Evolutionary conservation across 1,139 yeast genomes (phyloP).

Genomic region (Yamadazyma atmosphaerica): DNA sequence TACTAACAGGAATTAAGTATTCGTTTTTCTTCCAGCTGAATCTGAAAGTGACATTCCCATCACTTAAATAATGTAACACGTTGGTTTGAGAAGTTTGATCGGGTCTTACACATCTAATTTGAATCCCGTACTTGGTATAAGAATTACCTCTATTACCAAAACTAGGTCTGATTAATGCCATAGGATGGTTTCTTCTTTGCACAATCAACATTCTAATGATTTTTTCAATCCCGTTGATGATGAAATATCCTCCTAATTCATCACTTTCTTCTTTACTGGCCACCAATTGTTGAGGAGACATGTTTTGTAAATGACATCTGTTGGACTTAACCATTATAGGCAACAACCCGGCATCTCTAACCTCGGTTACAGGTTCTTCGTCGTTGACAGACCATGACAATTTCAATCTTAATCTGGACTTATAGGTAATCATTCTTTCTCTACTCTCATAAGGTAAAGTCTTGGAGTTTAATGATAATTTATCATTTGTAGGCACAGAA

Average conservation of each 20-base stretch:
- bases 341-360: constrained; percentile 87
- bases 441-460: constrained; percentile 89
- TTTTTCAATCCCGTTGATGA: constrained; percentile 96
- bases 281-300: constrained; percentile 82
- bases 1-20: constrained; percentile 87
- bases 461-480: constrained; percentile 74
- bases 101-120: constrained; percentile 90
- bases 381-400: constrained; percentile 85
- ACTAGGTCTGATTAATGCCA: constrained; percentile 95
- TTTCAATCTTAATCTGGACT: constrained; percentile 73
- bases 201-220: constrained; percentile 95
- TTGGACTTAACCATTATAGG: constrained; percentile 91
- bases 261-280: constrained; percentile 85
- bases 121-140: constrained; percentile 89
- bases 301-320: constrained; percentile 83
- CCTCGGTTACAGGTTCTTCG: constrained; percentile 76
- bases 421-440: constrained; percentile 80
- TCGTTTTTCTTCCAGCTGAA: constrained; percentile 98
- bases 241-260: constrained; percentile 94
- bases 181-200: constrained; percentile 95
- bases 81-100: constrained; percentile 98
- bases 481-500: constrained; percentile 69
- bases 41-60: constrained; percentile 94
- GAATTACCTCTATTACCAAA: constrained; percentile 92
- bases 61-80: constrained; percentile 90